Evolutionary conservation across 2,329 filamentous ascomycete genomes (phyloP).

Genomic region (Cladorrhinum sp.): DNA sequence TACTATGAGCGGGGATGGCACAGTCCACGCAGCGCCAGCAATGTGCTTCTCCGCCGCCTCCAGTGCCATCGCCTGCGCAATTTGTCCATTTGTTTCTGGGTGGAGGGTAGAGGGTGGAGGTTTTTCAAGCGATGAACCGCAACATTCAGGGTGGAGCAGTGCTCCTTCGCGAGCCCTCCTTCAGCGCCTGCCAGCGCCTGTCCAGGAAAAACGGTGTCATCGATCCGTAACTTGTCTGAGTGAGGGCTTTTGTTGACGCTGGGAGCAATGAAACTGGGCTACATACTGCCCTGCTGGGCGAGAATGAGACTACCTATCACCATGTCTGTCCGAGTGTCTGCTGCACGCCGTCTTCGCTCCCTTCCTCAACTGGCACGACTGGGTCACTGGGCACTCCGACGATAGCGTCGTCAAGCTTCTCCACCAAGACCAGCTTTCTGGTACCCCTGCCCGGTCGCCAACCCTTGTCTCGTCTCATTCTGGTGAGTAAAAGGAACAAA

Average conservation of each 20-base stretch:
- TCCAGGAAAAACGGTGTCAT: neutral
- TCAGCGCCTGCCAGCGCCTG: constrained; percentile 10
- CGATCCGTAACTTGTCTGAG: neutral
- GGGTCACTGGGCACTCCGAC: constrained; percentile 12
- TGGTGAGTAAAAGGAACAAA: constrained; percentile 11
- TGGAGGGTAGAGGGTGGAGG: constrained; percentile 2
- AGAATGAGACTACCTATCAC: neutral
- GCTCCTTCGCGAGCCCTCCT: constrained; percentile 3
- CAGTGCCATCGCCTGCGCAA: constrained; percentile 17
- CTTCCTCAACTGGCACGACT: neutral
- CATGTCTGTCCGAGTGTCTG: constrained; percentile 3
- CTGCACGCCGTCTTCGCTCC: constrained; percentile 7
- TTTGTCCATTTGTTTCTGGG: constrained; percentile 14
- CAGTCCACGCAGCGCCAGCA: constrained; percentile 21
- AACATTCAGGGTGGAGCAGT: constrained; percentile 10
- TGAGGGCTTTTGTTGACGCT: constrained; percentile 2
- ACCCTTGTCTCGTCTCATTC: constrained; percentile 24
- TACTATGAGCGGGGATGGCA: constrained; percentile 28
- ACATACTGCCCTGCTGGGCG: neutral
- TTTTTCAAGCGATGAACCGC: constrained; percentile 7
- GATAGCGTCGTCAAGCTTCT: constrained; percentile 23
- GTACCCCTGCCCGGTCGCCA: constrained; percentile 25
- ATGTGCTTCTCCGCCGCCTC: constrained; percentile 22
- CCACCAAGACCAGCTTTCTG: constrained; percentile 24
- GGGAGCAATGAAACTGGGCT: neutral